These are phyloP conservation scores for Zygosaccharomyces gambellarensis DNA, from an alignment of 805 yeast species.

Conservation along the genomic window DNA sequence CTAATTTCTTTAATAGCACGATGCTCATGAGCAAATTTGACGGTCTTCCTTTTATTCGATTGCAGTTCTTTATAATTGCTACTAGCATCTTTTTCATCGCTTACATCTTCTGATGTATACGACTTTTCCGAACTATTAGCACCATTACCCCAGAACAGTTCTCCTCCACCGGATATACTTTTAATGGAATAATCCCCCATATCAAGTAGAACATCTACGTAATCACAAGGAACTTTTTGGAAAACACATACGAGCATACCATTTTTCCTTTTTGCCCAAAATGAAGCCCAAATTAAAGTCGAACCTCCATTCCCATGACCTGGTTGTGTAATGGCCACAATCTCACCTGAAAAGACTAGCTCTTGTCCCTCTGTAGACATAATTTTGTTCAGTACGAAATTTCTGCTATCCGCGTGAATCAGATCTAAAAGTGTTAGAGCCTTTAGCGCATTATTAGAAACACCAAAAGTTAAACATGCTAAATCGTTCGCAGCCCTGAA, in stretches of 20 bases:
- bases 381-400: slow-evolving; percentile 59
- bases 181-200: slow-evolving; percentile 28
- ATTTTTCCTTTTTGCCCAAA: slow-evolving; percentile 82
- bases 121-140: neutral
- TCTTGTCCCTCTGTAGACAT: slow-evolving; percentile 37
- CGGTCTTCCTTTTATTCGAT: slow-evolving; percentile 18
- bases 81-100: slow-evolving; percentile 5
- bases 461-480: slow-evolving; percentile 83
- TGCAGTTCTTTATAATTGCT: slow-evolving; percentile 1
- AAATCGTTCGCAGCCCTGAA: slow-evolving; percentile 83
- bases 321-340: slow-evolving; percentile 70
- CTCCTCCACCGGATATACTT: slow-evolving; percentile 25
- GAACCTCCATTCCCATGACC: slow-evolving; percentile 37
- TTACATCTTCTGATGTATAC: neutral
- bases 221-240: slow-evolving; percentile 74
- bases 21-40: slow-evolving; percentile 28
- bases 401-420: slow-evolving; percentile 70
- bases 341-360: slow-evolving; percentile 74
- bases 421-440: slow-evolving; percentile 67
- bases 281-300: slow-evolving; percentile 72
- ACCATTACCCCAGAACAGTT: slow-evolving; percentile 15
- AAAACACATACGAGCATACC: slow-evolving; percentile 74
- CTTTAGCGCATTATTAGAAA: slow-evolving; percentile 57
- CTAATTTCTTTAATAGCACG: slow-evolving; percentile 26
- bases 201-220: slow-evolving; percentile 52